Evolutionary conservation across 163 green algal species (phyloP).

Genomic region (Chlamydomonas reinhardtii): DNA sequence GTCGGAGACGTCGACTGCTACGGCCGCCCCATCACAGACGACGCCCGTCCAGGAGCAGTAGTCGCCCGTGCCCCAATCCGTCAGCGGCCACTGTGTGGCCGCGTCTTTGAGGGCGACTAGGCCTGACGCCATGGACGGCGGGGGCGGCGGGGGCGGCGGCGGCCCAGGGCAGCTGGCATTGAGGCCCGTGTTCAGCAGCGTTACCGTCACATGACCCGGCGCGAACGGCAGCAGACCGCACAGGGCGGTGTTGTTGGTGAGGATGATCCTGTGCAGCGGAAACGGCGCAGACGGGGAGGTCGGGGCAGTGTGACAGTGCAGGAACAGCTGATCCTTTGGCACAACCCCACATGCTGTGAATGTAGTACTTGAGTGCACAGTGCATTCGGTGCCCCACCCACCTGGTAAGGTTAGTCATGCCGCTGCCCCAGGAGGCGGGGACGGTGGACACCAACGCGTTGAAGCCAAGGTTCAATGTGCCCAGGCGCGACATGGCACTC

Average conservation of each 20-base stretch:
- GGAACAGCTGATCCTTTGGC: no score
- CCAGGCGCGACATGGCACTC: no score
- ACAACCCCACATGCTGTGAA: no score
- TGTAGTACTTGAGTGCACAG: no score
- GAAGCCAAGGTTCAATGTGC: not conserved
- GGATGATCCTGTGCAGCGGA: not conserved
- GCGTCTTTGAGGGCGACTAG: not conserved
- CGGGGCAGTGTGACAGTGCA: no score
- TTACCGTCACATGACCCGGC: no score
- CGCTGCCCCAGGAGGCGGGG: not conserved
- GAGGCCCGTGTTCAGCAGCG: not conserved
- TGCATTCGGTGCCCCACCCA: no score
- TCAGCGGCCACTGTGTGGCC: not conserved
- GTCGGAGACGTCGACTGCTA: not conserved
- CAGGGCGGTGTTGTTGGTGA: not conserved
- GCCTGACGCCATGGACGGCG: not conserved
- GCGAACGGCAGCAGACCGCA: not conserved
- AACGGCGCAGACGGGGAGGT: no score
- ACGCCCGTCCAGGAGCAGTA: not conserved
- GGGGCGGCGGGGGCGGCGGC: slow-evolving; percentile 5
- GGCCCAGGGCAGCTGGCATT: not conserved
- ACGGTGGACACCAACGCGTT: not conserved
- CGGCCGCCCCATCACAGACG: not conserved
- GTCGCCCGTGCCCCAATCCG: not conserved
- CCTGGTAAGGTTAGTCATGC: not conserved